Evolutionary conservation across 208 protist genomes (phyloP), one percentile per base, ranked within the genome.

Genomic region (Porcisia hertigi): DNA sequence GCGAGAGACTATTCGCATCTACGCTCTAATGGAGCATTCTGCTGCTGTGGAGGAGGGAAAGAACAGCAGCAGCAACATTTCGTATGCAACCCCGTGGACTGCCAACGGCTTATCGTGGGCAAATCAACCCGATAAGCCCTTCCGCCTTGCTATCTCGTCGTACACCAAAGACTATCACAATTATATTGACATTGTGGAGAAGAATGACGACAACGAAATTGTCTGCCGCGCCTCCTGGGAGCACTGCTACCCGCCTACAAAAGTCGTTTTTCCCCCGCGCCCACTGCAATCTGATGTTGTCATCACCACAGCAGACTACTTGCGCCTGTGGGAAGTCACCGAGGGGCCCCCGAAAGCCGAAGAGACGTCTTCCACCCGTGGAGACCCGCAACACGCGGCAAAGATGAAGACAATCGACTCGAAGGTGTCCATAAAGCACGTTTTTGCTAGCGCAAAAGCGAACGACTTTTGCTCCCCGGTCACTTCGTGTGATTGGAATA

Each of bases 401-500:
- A 82, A 77, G 71, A 39, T 69, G 23, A 82, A 87, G 41, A 85
- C 84, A 41, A 80, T 92, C 72, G 69, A 94, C 71, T 88, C 83
- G 0, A 89, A 91, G 67, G 80, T 81, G 53, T 98, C 90, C 83
- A 96, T 96, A 96, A 99, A 94, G 90, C 96, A 81, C 0, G 89
- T 94, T 30, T 97, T 95, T 77, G 92, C 93, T 73, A 89, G 82
- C 73, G 86, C 86, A 5, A 94, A 93, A 77, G 84, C 90, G 1
- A 98, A 97, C 69, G 98, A 99, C 65, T 99, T 98, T 79, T 99
- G 98, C 80, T 99, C 99, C 12, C 99, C 99, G 12, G 88, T 99
- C 14, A 99, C 99, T 16, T 99, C 98, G 4, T 99, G 99, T 83
- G 99, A 99, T 88, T 99, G 99, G 99, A 99, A 99, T 85, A 88